Conservation (phyloP, 345 rosid species). For the Orychophragmus violaceus region DNA sequence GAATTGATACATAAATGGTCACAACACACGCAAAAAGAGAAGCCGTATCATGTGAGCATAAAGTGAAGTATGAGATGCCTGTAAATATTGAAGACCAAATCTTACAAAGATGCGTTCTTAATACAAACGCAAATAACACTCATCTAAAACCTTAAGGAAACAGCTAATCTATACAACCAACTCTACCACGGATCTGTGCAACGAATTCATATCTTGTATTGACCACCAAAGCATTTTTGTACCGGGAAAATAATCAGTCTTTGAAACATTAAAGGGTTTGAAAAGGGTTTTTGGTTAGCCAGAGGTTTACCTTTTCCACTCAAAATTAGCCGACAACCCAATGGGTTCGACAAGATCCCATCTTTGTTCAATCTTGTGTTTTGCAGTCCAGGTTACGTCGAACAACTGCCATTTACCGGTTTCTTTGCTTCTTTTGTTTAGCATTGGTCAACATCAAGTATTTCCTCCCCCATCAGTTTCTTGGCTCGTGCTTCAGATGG, state of each 20-base stretch:
- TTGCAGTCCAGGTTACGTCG: neutral
- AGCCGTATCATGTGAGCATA: neutral
- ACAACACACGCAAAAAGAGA: neutral
- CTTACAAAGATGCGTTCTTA: slow-evolving; percentile 15
- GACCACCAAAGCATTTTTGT: slow-evolving; percentile 7
- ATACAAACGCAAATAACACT: slow-evolving; percentile 11
- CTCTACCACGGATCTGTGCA: slow-evolving; percentile 14
- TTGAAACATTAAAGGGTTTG: neutral
- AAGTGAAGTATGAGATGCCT: neutral
- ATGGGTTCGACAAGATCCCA: slow-evolving; percentile 1
- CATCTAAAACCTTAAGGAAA: slow-evolving; percentile 12
- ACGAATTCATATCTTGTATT: slow-evolving; percentile 5
- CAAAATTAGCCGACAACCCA: slow-evolving; percentile 12
- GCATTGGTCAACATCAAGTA: slow-evolving; percentile 20
- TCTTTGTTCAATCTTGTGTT: slow-evolving; percentile 4
- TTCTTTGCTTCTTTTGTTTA: slow-evolving; percentile 13
- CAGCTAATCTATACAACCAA: slow-evolving; percentile 23
- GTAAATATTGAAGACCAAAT: neutral
- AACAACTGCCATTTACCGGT: slow-evolving; percentile 8
- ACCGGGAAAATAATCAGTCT: slow-evolving; percentile 15
- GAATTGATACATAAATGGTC: neutral
- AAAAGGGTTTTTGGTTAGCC: neutral
- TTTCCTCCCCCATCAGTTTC: slow-evolving; percentile 47
- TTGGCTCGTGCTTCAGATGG: slow-evolving; percentile 85
- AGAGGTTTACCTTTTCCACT: neutral